These are phyloP conservation scores for Myxozyma sirexii DNA, from an alignment of 805 yeast genomes.

Conservation along the genomic window DNA sequence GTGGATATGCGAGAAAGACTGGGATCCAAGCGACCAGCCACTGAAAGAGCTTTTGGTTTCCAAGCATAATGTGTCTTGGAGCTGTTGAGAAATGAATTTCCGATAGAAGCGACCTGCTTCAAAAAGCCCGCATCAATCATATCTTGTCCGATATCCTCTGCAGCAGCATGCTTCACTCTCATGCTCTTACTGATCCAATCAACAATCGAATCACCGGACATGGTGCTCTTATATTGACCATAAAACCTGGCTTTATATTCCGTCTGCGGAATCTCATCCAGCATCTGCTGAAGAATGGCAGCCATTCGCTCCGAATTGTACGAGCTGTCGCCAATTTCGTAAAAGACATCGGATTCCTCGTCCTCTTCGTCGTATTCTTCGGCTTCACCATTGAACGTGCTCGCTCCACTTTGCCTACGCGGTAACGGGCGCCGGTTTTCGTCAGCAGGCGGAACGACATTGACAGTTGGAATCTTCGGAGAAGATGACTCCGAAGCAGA, in stretches of 20 bases:
- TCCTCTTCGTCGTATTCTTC: constrained; percentile 1
- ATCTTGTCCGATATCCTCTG: constrained; percentile 76
- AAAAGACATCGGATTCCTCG: constrained; percentile 30
- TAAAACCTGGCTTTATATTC: constrained; percentile 63
- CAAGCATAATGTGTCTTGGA: constrained; percentile 78
- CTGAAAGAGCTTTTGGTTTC: constrained; percentile 67
- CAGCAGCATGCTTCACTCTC: constrained; percentile 52
- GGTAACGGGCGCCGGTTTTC: not conserved
- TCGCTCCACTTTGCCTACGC: not conserved
- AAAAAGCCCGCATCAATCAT: constrained; percentile 48
- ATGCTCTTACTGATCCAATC: constrained; percentile 59
- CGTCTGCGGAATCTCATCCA: constrained; percentile 54
- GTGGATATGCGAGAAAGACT: not conserved
- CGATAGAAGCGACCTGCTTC: constrained; percentile 17
- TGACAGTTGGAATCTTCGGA: not conserved
- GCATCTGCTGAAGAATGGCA: constrained; percentile 48
- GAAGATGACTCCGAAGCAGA: not conserved
- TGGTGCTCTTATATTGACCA: constrained; percentile 65
- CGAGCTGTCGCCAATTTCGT: constrained; percentile 38
- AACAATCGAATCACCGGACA: constrained; percentile 63
- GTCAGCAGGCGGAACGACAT: not conserved
- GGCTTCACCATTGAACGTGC: constrained; percentile 3
- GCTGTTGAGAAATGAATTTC: constrained; percentile 64
- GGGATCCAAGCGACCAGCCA: constrained; percentile 41
- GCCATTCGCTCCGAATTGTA: constrained; percentile 48